Evolutionary conservation across 176 grass and related monocot species (phyloP), one percentile per base, ranked within the genome.

Genomic region (Oryza brachyantha): DNA sequence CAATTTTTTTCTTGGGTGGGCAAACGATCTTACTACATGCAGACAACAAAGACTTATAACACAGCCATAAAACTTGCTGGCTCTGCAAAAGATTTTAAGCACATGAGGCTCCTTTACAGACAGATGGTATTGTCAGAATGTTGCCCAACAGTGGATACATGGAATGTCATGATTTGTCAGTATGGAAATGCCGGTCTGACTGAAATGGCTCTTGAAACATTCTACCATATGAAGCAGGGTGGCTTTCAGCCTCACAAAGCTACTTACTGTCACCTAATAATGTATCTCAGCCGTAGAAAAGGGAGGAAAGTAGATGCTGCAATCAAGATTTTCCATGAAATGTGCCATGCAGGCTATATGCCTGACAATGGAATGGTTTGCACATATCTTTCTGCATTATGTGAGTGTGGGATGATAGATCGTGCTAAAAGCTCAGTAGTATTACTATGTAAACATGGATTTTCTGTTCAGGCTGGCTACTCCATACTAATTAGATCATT

Each of bases 11-110:
- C 54, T 73, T 97, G 94, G 94, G 72, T 92, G 42, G 65, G 81
- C 4, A 90, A 64, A 73, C 79, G 38, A 46, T 48, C 76, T 63
- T 75, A 85, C 46, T 97, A 92, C 73, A 77, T 62, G 34, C 89
- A 89, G 36, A 86, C 73, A 58, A 79, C 89, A 78, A 77, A 85
- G 81, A 86, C 82, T 21, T 94, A 92, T 70, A 97, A 88, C 77
- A 77, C 84, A 58, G 94, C 91, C 79, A 97, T 97, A 76, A 97
- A 97, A 84, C 83, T 97, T 31, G 79, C 87, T 31, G 91, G 94
- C 10, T 82, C 82, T 39, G 85, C 86, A 59, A 97, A 97, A 83
- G 89, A 97, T 88, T 97, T 94, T 73, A 85, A 84, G 74, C 89
- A 94, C 74, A 97, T 94, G 94, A 78, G 91, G 63, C 83, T 77